A percentile compares a stretch with the other conserved stretches of the same genome.
These are phyloP conservation scores for Calonectria pseudoreteaudii DNA, from an alignment of 2,329 filamentous ascomycete genomes.

Conservation along the genomic window DNA sequence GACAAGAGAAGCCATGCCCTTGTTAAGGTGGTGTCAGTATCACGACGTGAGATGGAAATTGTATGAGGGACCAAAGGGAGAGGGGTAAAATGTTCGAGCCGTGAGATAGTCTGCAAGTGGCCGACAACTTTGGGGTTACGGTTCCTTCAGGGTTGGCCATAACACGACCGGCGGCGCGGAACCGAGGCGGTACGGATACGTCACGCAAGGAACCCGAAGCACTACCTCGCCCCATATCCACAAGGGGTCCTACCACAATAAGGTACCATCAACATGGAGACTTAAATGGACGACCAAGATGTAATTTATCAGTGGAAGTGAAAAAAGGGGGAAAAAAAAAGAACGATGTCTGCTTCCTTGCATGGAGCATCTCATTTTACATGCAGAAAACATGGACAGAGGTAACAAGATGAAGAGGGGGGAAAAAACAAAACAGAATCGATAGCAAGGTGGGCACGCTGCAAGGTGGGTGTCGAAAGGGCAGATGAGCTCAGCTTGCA, in stretches of 20 bases:
- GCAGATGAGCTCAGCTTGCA: constrained; percentile 31
- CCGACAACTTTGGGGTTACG: neutral
- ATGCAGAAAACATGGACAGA: constrained; percentile 9
- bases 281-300: neutral
- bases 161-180: constrained; percentile 9
- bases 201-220: constrained; percentile 9
- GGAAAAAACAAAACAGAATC: neutral
- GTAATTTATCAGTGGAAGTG: neutral
- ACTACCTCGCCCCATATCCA: neutral
- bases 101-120: neutral
- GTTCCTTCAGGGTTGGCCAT: neutral
- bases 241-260: neutral
- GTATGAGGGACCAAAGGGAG: neutral
- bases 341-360: neutral
- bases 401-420: constrained; percentile 18
- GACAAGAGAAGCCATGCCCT: neutral
- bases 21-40: neutral
- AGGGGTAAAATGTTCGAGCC: neutral
- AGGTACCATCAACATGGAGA: neutral
- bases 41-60: neutral
- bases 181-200: constrained; percentile 6
- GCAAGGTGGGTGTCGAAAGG: neutral
- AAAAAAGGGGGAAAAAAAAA: neutral
- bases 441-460: neutral
- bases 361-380: neutral